Percentiles rank a stretch among this genome's conserved stretches.
phyloP scores from a whole-genome alignment of 192 early-diverging fungal genomes.

The Linnemannia exigua region DNA sequence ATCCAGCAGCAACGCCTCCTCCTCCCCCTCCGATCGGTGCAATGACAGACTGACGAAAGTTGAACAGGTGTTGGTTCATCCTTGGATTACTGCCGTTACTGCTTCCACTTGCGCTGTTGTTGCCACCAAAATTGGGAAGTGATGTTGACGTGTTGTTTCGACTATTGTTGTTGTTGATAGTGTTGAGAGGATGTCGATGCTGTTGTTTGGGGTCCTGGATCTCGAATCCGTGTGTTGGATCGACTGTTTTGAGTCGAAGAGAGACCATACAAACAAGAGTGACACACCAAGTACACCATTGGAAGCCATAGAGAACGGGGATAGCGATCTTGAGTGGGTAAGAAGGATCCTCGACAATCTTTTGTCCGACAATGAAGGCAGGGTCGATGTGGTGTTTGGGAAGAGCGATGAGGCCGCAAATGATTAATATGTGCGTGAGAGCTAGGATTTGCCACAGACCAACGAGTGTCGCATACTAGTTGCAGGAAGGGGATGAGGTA shows the following conservation, averaged over 20 bases:
- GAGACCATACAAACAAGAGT: conserved; percentile 17
- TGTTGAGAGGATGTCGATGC: conserved; percentile 20
- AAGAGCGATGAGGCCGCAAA: conserved; percentile 21
- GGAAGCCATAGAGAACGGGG: conserved; percentile 15
- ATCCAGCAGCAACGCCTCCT: background rate
- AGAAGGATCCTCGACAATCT: background rate
- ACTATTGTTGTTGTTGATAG: background rate
- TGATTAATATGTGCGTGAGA: conserved; percentile 35
- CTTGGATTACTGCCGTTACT: conserved; percentile 3
- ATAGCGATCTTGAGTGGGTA: conserved; percentile 21
- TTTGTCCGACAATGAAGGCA: conserved; percentile 26
- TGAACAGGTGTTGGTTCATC: conserved; percentile 33
- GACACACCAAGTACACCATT: conserved; percentile 22
- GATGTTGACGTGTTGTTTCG: conserved; percentile 11
- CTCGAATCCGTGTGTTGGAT: background rate
- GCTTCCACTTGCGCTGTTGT: background rate
- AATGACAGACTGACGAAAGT: conserved; percentile 44
- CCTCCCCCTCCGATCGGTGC: conserved; percentile 23
- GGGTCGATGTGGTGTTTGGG: background rate
- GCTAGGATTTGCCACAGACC: conserved; percentile 45
- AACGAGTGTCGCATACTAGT: conserved; percentile 39
- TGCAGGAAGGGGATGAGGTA: background rate
- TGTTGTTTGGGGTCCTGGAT: conserved; percentile 33
- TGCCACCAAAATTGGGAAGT: background rate
- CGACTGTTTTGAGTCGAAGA: conserved; percentile 2